phyloP scores from a whole-genome alignment of 2,329 filamentous ascomycete genomes.

The Sclerotinia spermophila region DNA sequence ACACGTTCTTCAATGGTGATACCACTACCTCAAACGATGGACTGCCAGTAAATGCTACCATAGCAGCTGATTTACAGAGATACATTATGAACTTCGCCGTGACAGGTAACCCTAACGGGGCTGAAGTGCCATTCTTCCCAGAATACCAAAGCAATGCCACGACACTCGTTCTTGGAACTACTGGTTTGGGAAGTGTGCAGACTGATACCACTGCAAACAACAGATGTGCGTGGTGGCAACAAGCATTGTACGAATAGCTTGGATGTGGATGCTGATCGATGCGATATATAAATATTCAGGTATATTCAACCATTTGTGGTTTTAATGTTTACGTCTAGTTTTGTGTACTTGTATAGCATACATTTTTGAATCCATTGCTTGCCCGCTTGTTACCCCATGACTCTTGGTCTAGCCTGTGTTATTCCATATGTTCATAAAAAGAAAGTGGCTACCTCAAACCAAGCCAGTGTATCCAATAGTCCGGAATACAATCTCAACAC shows the following conservation, averaged over 20 bases:
- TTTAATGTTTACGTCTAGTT: background rate
- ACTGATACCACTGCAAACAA: slow-evolving; percentile 33
- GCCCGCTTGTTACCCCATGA: background rate
- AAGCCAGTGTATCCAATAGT: background rate
- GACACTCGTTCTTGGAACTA: slow-evolving; percentile 21
- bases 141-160: slow-evolving; percentile 26
- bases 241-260: slow-evolving; percentile 23
- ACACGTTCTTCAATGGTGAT: slow-evolving; percentile 49
- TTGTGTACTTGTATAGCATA: background rate
- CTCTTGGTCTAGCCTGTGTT: background rate
- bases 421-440: background rate
- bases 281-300: background rate
- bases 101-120: slow-evolving; percentile 36
- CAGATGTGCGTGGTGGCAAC: slow-evolving; percentile 39
- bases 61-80: slow-evolving; percentile 39
- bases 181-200: slow-evolving; percentile 21
- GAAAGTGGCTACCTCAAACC: background rate
- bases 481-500: background rate
- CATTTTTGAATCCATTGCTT: background rate
- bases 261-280: background rate
- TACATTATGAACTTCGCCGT: slow-evolving; percentile 39
- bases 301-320: background rate
- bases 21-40: slow-evolving; percentile 29
- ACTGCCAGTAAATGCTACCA: slow-evolving; percentile 31
- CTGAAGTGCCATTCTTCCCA: slow-evolving; percentile 27